Evolutionary conservation across 192 early-diverging fungal genomes (phyloP), one percentile per base, ranked within the genome.

Genomic region (Coemansia erecta): DNA sequence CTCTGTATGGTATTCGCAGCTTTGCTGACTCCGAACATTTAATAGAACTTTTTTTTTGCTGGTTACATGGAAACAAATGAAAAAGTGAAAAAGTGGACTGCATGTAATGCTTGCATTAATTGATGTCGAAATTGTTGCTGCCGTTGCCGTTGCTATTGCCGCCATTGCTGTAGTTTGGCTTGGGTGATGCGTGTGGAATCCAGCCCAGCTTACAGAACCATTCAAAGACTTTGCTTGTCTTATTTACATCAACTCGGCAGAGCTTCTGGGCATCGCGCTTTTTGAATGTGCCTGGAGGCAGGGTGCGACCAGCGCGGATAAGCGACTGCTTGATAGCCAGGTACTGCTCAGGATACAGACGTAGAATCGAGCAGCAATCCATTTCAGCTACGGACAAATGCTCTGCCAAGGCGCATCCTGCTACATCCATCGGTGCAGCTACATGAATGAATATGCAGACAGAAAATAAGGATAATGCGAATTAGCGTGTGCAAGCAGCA

Each of bases 211-310:
- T 82, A 17, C 84, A 87, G 78, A 95, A 97, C 83, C 90, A 90
- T 53, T 92, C 91, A 80, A 89, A 94, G 4, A 96, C 78, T 58
- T 89, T 84, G 68, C 85, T 87, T 33, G 87, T 86, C 75, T 97
- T 97, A 80, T 97, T 97, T 60, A 97, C 92, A 72, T 97, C 94
- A 13, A 97, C 87, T 26, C 89, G 82, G 56, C 87, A 92, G 58
- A 93, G 81, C 66, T 88, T 90, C 73, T 97, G 92, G 9, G 94
- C 94, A 64, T 94, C 93, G 50, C 89, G 85, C 68, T 97, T 97
- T 64, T 77, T 77, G 43, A 77, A 77, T 0, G 68, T 67, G 18
- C 68, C 68, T 0, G 63, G 43, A 11, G 64, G 50, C 50, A 63
- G 21, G 2, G 67, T 77, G 53, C 73, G 73, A 28, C 73, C 68